phyloP scores from a whole-genome alignment of 1,139 yeast genomes.

The Saccharomyces hybrid region DNA sequence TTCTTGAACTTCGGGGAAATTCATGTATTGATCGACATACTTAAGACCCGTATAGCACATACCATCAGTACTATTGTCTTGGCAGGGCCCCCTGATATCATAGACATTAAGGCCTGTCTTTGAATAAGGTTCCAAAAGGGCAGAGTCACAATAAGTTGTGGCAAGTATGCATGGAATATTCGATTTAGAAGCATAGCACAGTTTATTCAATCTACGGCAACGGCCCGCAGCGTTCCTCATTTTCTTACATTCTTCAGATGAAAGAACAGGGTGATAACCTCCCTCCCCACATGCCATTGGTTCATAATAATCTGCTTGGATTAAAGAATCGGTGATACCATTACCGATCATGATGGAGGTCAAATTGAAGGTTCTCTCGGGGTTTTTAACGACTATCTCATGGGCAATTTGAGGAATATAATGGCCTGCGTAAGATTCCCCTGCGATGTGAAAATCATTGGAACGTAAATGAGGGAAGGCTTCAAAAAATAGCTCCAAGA shows the following conservation, averaged over 20 bases:
- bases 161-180: conserved; percentile 95
- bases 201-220: conserved; percentile 69
- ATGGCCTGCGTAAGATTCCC: conserved; percentile 98
- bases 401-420: conserved; percentile 90
- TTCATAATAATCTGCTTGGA: conserved; percentile 81
- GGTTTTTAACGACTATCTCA: conserved; percentile 54
- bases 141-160: conserved; percentile 81
- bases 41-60: conserved; percentile 73
- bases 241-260: conserved; percentile 61
- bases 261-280: conserved; percentile 75
- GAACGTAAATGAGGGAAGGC: conserved; percentile 78
- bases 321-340: conserved; percentile 88
- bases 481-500: conserved; percentile 80
- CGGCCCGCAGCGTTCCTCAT: conserved; percentile 73
- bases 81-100: conserved; percentile 85
- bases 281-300: conserved; percentile 98
- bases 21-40: conserved; percentile 61
- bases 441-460: conserved; percentile 81
- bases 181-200: conserved; percentile 75
- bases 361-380: conserved; percentile 71
- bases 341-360: conserved; percentile 90
- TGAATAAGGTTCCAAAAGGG: conserved; percentile 80
- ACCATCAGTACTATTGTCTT: conserved; percentile 40
- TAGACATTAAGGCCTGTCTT: conserved; percentile 88
- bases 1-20: conserved; percentile 59